These are phyloP conservation scores for Linum usitatissimum DNA, from an alignment of 345 rosid genomes.

Conservation along the genomic window DNA sequence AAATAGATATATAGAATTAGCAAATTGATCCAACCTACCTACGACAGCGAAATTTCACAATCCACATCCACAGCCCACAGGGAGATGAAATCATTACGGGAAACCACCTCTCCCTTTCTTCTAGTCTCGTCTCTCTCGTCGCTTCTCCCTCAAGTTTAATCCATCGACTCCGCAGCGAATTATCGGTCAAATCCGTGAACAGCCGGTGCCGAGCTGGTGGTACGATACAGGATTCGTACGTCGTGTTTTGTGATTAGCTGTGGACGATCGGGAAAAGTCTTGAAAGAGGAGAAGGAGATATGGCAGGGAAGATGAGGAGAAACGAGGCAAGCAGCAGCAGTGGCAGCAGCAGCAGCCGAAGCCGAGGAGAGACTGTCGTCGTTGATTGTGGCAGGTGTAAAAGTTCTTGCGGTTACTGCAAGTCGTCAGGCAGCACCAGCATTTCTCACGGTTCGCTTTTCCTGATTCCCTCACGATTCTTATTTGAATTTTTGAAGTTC, in stretches of 20 bases:
- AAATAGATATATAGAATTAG: too few species aligned
- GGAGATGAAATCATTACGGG: too few species aligned
- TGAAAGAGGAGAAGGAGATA: constrained; percentile 23
- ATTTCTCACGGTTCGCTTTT: constrained; percentile 54
- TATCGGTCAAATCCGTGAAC: background rate
- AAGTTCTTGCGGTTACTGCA: constrained; percentile 73
- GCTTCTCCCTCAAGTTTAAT: background rate
- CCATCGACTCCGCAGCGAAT: background rate
- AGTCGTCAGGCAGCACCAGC: constrained; percentile 37
- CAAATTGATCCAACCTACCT: too few species aligned
- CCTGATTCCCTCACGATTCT: background rate
- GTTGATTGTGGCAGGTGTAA: constrained; percentile 37
- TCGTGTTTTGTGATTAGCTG: background rate
- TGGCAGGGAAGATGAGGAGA: constrained; percentile 27
- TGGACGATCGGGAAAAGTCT: background rate
- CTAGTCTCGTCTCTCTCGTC: too few species aligned
- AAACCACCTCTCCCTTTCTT: too few species aligned
- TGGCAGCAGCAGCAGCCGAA: constrained; percentile 18
- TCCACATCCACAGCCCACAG: too few species aligned
- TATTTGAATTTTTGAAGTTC: background rate
- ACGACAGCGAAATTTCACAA: too few species aligned
- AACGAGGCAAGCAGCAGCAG: constrained; percentile 68
- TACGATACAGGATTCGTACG: background rate
- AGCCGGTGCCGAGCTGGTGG: background rate
- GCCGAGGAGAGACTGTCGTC: constrained; percentile 47